These are phyloP conservation scores for Chloroidium sp. DNA, from an alignment of 163 green algal species.

Conservation along the genomic window DNA sequence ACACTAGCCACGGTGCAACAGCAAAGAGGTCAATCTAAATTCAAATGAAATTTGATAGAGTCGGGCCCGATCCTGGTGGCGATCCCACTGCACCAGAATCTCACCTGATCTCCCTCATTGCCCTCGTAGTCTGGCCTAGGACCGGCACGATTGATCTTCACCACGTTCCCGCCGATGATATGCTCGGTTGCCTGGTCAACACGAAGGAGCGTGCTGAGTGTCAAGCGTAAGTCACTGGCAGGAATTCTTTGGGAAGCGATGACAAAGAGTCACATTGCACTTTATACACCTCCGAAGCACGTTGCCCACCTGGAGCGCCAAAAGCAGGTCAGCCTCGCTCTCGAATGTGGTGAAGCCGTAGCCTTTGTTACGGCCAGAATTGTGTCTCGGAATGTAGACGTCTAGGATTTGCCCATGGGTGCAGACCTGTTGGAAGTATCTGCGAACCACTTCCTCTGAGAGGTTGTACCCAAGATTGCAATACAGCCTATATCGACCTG, in stretches of 20 bases:
- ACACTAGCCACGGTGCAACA: too few relatives aligned
- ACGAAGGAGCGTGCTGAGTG: not conserved
- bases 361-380: conserved; percentile 19
- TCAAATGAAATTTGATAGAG: too few relatives aligned
- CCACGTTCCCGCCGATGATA: conserved; percentile 5
- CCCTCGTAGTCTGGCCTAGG: conserved; percentile 14
- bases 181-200: conserved; percentile 11
- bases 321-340: conserved; percentile 7
- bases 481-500: too few relatives aligned
- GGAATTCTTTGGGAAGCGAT: too few relatives aligned
- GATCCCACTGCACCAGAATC: too few relatives aligned
- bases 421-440: too few relatives aligned
- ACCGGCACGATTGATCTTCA: conserved; percentile 21
- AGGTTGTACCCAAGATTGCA: too few relatives aligned
- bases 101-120: not conserved
- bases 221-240: not conserved
- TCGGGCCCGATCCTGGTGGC: too few relatives aligned
- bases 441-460: too few relatives aligned
- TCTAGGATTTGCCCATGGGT: conserved; percentile 7
- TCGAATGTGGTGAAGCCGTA: conserved; percentile 29
- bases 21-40: too few relatives aligned
- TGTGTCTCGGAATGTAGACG: conserved; percentile 18
- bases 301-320: conserved; percentile 3
- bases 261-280: too few relatives aligned
- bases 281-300: not conserved